Conservation (phyloP, 805 yeast genomes). For the Candida sithepensis region DNA sequence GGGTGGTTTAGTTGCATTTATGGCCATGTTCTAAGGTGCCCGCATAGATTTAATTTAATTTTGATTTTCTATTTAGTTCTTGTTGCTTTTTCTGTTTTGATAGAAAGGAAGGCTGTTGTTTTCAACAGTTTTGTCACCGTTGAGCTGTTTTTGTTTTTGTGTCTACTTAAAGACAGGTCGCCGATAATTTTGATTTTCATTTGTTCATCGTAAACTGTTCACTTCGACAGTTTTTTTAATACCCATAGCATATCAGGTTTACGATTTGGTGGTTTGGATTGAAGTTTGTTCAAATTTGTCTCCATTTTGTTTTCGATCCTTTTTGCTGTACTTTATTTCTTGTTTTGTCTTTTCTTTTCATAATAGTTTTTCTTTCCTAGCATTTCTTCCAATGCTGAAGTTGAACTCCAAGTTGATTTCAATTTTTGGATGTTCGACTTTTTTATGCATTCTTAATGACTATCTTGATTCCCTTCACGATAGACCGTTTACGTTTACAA, state of each 20-base stretch:
- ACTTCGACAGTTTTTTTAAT: not conserved
- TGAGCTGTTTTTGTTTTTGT: no score
- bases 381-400: not conserved
- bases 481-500: not conserved
- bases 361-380: no score
- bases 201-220: not conserved
- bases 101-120: not conserved
- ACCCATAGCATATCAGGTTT: not conserved
- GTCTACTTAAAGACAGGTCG: no score
- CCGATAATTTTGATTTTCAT: not conserved
- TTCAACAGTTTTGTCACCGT: not conserved
- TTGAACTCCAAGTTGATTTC: not conserved
- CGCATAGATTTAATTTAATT: not conserved
- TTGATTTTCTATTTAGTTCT: not conserved
- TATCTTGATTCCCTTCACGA: not conserved
- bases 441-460: not conserved
- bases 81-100: no score
- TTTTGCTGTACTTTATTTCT: not conserved
- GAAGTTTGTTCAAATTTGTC: no score
- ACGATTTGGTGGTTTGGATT: no score
- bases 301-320: not conserved
- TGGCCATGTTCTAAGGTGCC: not conserved
- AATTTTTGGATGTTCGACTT: not conserved
- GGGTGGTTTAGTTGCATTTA: not conserved
- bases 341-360: not conserved